Evolutionary conservation across 495 filamentous ascomycete species (phyloP).

Genomic region (Apodospora peruviana): DNA sequence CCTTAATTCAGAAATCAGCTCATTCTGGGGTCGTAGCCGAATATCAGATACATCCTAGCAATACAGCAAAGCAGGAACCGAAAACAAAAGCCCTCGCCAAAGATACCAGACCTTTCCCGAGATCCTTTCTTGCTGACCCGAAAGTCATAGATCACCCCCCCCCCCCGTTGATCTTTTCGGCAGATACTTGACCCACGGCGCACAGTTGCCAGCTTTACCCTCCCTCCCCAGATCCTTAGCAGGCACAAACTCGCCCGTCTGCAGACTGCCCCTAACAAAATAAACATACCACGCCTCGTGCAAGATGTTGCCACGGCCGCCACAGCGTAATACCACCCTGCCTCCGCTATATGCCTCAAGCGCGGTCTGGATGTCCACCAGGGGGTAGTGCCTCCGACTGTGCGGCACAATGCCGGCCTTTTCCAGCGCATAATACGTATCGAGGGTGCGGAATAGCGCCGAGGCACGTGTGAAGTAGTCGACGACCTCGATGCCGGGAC

Average conservation of each 20-base stretch:
- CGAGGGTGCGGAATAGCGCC: constrained; percentile 53
- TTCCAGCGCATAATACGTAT: constrained; percentile 52
- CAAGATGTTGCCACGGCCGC: constrained; percentile 42
- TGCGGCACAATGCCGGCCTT: constrained; percentile 61
- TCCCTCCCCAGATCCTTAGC: constrained; percentile 28
- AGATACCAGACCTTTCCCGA: no score
- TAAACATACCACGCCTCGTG: constrained; percentile 85
- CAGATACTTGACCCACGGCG: constrained; percentile 29
- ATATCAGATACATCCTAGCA: no score
- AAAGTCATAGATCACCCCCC: neutral
- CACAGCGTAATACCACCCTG: constrained; percentile 65
- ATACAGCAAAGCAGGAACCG: no score
- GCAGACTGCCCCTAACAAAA: constrained; percentile 70
- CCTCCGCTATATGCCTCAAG: constrained; percentile 60
- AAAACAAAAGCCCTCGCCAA: no score
- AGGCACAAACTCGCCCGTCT: constrained; percentile 69
- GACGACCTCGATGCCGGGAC: constrained; percentile 51
- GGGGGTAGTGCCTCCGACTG: constrained; percentile 56
- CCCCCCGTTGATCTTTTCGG: constrained; percentile 26
- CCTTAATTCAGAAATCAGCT: no score
- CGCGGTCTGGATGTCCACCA: constrained; percentile 55
- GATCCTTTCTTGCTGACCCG: no score
- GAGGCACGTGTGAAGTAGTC: constrained; percentile 59
- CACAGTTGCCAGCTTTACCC: constrained; percentile 33
- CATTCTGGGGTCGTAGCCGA: no score